Evolutionary conservation across 164 flowering plant species (phyloP).

Genomic region (Tetracentron sinense): DNA sequence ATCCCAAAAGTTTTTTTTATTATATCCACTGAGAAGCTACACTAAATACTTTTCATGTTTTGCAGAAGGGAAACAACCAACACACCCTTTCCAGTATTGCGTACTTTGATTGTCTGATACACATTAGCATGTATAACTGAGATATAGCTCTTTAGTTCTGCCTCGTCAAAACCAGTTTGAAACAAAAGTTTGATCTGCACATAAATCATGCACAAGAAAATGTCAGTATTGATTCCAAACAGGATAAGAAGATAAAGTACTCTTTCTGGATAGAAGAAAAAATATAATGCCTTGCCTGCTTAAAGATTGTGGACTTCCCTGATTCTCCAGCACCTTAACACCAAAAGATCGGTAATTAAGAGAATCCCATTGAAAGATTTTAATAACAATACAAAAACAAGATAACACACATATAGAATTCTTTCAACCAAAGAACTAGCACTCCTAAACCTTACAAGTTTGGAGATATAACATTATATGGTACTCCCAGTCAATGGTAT

Average conservation of each 20-base stretch:
- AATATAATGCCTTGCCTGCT: slow-evolving; percentile 64
- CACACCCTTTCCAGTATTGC: slow-evolving; percentile 87
- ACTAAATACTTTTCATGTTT: slow-evolving; percentile 16
- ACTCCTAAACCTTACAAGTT: background rate
- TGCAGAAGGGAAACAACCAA: slow-evolving; percentile 69
- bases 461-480: background rate
- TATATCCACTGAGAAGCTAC: slow-evolving; percentile 8
- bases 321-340: slow-evolving; percentile 91
- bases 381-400: no score
- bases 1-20: background rate
- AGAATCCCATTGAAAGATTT: no score
- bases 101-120: slow-evolving; percentile 99
- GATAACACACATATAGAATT: background rate
- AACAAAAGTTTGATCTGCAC: slow-evolving; percentile 92
- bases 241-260: background rate
- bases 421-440: background rate
- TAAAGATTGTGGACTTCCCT: slow-evolving; percentile 96
- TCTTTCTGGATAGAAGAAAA: background rate
- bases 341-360: no score
- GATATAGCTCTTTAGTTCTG: slow-evolving; percentile 78
- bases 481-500: background rate
- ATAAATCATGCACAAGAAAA: background rate
- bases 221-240: slow-evolving; percentile 2
- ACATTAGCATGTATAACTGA: slow-evolving; percentile 95
- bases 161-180: slow-evolving; percentile 94